A percentile compares a stretch with the other conserved stretches of the same genome.
phyloP scores from a whole-genome alignment of 306 rosid genomes.

The Potentilla sterilis region DNA sequence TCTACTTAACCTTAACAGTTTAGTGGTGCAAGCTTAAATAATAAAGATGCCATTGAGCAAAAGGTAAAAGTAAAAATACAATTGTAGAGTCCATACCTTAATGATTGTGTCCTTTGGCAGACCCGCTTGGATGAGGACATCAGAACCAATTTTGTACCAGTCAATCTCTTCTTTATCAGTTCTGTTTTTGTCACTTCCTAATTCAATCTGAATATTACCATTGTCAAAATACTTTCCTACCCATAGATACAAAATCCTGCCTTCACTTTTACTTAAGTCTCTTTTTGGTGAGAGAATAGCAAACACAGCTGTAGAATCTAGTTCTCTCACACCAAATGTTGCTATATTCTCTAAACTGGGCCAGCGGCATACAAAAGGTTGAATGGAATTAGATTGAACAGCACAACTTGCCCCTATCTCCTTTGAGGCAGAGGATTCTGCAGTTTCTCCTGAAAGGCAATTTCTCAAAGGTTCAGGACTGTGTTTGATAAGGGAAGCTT shows the following conservation, averaged over 20 bases:
- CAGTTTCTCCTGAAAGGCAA: conserved; percentile 26
- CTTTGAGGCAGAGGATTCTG: conserved; percentile 34
- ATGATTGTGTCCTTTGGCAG: conserved; percentile 57
- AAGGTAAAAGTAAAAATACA: background rate
- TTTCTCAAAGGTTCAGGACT: conserved; percentile 30
- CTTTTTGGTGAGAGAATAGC: conserved; percentile 62
- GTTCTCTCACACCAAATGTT: conserved; percentile 46
- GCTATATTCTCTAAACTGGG: conserved; percentile 72
- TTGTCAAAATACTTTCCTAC: conserved; percentile 63
- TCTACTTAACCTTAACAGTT: background rate
- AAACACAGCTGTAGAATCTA: conserved; percentile 71
- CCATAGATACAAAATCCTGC: conserved; percentile 67
- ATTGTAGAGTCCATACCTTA: conserved; percentile 50
- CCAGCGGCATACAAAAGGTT: conserved; percentile 61
- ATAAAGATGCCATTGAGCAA: background rate
- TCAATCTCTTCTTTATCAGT: conserved; percentile 50
- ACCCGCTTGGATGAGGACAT: conserved; percentile 49
- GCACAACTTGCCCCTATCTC: conserved; percentile 40
- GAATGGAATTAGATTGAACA: conserved; percentile 21
- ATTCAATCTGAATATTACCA: conserved; percentile 38
- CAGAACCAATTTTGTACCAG: conserved; percentile 61
- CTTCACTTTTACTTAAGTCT: conserved; percentile 36
- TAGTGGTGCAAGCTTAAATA: background rate
- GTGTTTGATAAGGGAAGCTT: conserved; percentile 32
- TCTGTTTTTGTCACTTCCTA: conserved; percentile 50